Evolutionary conservation across 2,329 filamentous ascomycete genomes (phyloP).

Genomic region (Podosphaera aphanis): DNA sequence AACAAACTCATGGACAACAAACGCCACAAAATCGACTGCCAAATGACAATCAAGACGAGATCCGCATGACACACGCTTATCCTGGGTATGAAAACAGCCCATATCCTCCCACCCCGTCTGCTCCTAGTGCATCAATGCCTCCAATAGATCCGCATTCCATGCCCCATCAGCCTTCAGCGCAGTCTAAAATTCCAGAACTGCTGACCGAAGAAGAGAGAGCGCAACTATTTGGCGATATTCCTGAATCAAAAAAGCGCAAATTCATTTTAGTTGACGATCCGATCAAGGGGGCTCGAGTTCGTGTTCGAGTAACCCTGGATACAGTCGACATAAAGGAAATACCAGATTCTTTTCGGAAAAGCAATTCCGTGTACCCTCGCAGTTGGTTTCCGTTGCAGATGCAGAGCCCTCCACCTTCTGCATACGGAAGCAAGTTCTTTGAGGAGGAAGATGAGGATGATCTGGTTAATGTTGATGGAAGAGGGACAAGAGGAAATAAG

Average conservation of each 20-base stretch:
- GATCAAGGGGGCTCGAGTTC: conserved; percentile 55
- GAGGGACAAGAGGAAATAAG: conserved; percentile 2
- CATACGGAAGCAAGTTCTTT: conserved; percentile 54
- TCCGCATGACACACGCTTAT: conserved; percentile 55
- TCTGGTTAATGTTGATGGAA: conserved; percentile 20
- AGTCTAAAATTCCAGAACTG: conserved; percentile 15
- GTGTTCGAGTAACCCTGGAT: conserved; percentile 82
- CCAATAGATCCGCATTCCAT: conserved; percentile 23
- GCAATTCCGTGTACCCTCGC: conserved; percentile 70
- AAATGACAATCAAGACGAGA: conserved; percentile 34
- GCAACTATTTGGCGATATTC: conserved; percentile 66
- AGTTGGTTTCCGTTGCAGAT: conserved; percentile 87
- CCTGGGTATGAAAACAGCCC: conserved; percentile 34
- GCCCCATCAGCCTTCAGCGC: conserved; percentile 4
- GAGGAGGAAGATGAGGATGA: conserved; percentile 41
- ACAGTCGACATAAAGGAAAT: conserved; percentile 87
- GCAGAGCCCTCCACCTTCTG: conserved; percentile 60
- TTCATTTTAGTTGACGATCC: conserved; percentile 90
- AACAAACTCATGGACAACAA: conserved; percentile 15
- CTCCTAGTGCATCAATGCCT: conserved; percentile 30
- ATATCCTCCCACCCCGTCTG: conserved; percentile 36
- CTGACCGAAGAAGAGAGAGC: conserved; percentile 27
- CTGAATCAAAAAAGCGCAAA: conserved; percentile 77
- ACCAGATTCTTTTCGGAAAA: conserved; percentile 80
- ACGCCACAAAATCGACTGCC: conserved; percentile 39